Conservation (phyloP, 2,329 filamentous ascomycete genomes). For the Bisporella sp. region DNA sequence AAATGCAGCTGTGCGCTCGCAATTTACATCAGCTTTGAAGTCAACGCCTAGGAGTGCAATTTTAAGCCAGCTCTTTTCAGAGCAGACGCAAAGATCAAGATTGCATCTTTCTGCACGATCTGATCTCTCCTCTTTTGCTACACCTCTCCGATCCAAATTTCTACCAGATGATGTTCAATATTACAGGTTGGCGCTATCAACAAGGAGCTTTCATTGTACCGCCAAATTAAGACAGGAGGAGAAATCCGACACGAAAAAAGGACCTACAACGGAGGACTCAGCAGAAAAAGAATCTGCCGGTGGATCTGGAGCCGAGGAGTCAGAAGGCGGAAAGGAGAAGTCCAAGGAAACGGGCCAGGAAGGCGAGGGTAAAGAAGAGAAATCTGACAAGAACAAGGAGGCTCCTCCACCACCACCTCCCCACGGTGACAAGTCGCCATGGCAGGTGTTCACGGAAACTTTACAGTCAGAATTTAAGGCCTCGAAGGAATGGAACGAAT, state of each 20-base stretch:
- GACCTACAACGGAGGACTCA: constrained; percentile 14
- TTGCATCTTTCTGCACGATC: constrained; percentile 24
- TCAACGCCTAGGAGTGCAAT: not conserved
- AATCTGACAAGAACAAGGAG: constrained; percentile 44
- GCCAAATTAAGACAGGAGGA: constrained; percentile 21
- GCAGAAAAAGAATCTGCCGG: constrained; percentile 10
- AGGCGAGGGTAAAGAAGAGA: constrained; percentile 30
- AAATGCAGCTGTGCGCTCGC: constrained; percentile 12
- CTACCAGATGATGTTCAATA: constrained; percentile 26
- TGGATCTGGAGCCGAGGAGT: constrained; percentile 17
- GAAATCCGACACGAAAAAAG: constrained; percentile 9
- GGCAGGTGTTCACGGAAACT: constrained; percentile 99
- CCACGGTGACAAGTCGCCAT: constrained; percentile 95
- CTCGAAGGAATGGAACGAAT: constrained; percentile 99
- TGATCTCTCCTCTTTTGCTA: constrained; percentile 31
- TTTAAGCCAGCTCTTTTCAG: constrained; percentile 19
- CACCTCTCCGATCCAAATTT: constrained; percentile 32
- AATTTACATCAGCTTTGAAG: too few species aligned
- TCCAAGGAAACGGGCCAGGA: constrained; percentile 19
- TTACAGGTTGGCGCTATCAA: constrained; percentile 3
- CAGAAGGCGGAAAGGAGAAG: constrained; percentile 33
- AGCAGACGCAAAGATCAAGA: constrained; percentile 23
- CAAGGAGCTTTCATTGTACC: constrained; percentile 19
- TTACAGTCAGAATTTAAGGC: constrained; percentile 89
- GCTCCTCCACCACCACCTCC: constrained; percentile 83